A percentile compares a stretch with the other conserved stretches of the same genome.
Evolutionary conservation across 495 filamentous ascomycete genomes (phyloP).

Genomic region (Penicillium roqueforti): DNA sequence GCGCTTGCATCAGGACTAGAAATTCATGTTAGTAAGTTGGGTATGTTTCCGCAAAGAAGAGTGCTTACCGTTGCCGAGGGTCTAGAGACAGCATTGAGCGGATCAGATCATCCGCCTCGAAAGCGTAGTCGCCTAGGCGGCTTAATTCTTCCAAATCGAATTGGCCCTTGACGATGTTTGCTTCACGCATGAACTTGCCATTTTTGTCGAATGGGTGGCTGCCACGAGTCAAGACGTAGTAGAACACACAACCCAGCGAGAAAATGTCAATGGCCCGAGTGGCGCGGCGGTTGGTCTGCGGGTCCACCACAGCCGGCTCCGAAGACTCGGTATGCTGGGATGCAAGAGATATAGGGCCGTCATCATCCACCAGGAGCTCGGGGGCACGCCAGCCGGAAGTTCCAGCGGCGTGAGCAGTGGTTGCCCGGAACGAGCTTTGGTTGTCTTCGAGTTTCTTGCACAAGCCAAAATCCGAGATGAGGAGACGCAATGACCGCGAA

Average conservation of each 20-base stretch:
- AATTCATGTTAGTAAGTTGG: background rate
- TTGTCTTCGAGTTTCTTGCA: constrained; percentile 98
- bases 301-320: constrained; percentile 57
- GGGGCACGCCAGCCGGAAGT: constrained; percentile 96
- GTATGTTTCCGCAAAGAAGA: background rate
- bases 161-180: constrained; percentile 87
- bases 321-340: constrained; percentile 50
- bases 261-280: constrained; percentile 97
- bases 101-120: constrained; percentile 83
- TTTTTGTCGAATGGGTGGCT: constrained; percentile 92
- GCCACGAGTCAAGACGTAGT: constrained; percentile 88
- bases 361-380: constrained; percentile 83
- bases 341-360: constrained; percentile 26
- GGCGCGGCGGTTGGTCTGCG: constrained; percentile 69
- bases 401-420: constrained; percentile 88
- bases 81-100: constrained; percentile 73
- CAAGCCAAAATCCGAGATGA: constrained; percentile 96
- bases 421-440: constrained; percentile 89
- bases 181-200: constrained; percentile 89
- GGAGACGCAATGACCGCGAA: constrained; percentile 53
- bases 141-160: constrained; percentile 69
- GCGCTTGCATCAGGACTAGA: constrained; percentile 61
- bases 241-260: constrained; percentile 92
- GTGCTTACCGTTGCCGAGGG: constrained; percentile 56
- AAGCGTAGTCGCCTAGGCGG: constrained; percentile 71